A percentile compares a stretch with the other conserved stretches of the same genome.
Conservation (phyloP, 768 basidiomycete species). For the Daedaleopsis nitida region DNA sequence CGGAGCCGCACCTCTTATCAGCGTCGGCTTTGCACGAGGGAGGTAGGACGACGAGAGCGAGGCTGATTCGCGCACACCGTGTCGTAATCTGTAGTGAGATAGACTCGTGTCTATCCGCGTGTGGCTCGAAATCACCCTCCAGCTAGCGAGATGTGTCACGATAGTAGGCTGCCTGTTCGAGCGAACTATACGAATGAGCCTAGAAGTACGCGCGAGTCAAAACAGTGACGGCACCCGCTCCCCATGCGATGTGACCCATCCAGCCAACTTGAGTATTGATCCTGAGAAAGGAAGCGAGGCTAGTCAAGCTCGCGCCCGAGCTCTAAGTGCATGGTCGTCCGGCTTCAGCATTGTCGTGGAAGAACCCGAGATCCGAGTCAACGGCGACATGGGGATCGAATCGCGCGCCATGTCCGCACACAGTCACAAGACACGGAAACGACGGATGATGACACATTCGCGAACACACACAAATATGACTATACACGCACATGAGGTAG, state of each 20-base stretch:
- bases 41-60: not conserved
- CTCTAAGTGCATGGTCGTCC: not conserved
- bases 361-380: conserved; percentile 1
- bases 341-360: not conserved
- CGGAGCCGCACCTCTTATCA: conserved; percentile 5
- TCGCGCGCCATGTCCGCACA: not conserved
- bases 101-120: not conserved
- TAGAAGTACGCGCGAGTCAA: not conserved
- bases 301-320: not conserved
- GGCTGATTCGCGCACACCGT: not conserved
- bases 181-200: not conserved
- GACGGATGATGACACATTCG: not conserved
- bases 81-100: conserved; percentile 3
- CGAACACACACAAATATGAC: not conserved
- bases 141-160: not conserved
- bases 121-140: no score
- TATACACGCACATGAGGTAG: not conserved
- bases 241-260: not conserved
- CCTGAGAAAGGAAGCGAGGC: conserved; percentile 1
- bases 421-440: conserved; percentile 4
- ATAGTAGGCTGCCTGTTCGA: not conserved
- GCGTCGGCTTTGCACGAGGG: not conserved
- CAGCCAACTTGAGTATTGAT: not conserved
- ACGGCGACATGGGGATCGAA: not conserved
- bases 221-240: not conserved